Percentiles rank a stretch among this genome's conserved stretches.
These are phyloP conservation scores for Spirogloea muscicola DNA, from an alignment of 139 green algal species.

Conservation along the genomic window DNA sequence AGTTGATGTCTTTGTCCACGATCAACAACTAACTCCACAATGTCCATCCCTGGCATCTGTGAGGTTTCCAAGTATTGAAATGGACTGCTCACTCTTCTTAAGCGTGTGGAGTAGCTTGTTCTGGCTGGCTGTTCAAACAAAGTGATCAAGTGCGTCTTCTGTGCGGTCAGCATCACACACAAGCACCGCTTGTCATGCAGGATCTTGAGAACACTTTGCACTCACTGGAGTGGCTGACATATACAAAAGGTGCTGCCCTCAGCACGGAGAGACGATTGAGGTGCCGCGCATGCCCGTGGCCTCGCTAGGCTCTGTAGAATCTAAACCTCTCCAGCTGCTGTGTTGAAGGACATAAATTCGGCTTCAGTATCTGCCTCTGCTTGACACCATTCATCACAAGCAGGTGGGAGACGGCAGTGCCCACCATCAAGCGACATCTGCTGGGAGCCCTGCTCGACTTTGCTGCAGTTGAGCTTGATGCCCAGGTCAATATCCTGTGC, in stretches of 20 bases:
- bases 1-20: no score
- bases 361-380: neutral
- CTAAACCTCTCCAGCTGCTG: neutral
- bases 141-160: no score
- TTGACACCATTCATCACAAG: neutral
- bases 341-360: neutral
- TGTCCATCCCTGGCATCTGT: no score
- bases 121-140: no score
- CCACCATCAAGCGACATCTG: conserved; percentile 29
- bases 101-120: no score
- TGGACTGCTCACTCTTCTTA: no score
- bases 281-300: neutral
- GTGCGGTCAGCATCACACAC: neutral
- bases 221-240: conserved; percentile 33
- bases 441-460: conserved; percentile 33
- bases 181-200: conserved; percentile 1
- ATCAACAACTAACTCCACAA: no score
- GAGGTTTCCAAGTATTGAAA: no score
- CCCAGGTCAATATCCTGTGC: conserved; percentile 18
- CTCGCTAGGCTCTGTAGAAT: neutral
- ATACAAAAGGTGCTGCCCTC: conserved; percentile 25
- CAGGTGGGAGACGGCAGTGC: conserved; percentile 25
- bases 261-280: conserved; percentile 4
- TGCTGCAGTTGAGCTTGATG: conserved; percentile 6
- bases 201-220: conserved; percentile 32